A percentile compares a stretch with the other conserved stretches of the same genome.
phyloP scores from a whole-genome alignment of 1,139 yeast genomes.

The Scheffersomyces lignicola region DNA sequence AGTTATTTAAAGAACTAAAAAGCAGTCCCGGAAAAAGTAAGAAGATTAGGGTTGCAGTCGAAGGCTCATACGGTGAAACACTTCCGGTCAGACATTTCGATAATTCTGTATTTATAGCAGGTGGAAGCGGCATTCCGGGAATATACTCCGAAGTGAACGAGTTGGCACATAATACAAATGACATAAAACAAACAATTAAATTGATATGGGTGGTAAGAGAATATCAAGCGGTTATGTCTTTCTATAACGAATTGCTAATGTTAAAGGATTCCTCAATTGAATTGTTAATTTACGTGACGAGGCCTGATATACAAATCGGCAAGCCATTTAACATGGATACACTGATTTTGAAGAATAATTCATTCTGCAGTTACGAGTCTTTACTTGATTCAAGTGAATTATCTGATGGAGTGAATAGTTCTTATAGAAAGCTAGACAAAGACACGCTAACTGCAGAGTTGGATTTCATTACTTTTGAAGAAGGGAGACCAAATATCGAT shows the following conservation, averaged over 20 bases:
- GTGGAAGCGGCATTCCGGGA: conserved; percentile 49
- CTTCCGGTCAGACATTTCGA: conserved; percentile 30
- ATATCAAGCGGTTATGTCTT: conserved; percentile 46
- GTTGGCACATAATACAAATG: conserved; percentile 15
- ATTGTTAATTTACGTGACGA: conserved; percentile 45
- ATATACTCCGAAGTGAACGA: conserved; percentile 39
- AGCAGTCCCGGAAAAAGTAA: conserved; percentile 24
- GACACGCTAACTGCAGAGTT: conserved; percentile 17
- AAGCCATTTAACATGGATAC: not conserved
- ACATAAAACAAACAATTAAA: conserved; percentile 27
- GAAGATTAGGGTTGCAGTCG: conserved; percentile 39
- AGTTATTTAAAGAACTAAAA: conserved; percentile 28
- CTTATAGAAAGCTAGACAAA: not conserved
- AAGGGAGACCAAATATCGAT: conserved; percentile 47
- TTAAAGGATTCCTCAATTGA: conserved; percentile 32
- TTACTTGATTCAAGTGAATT: conserved; percentile 6
- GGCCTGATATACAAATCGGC: conserved; percentile 20
- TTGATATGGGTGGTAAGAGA: conserved; percentile 56
- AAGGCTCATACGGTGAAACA: conserved; percentile 44
- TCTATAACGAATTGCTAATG: conserved; percentile 45
- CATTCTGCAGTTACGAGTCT: not conserved
- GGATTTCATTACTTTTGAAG: conserved; percentile 36
- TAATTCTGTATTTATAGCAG: conserved; percentile 37
- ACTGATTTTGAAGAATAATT: not conserved
- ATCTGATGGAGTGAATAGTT: conserved; percentile 2